phyloP scores from a whole-genome alignment of 2,329 filamentous ascomycete genomes.

The Sphaceloma murrayae region DNA sequence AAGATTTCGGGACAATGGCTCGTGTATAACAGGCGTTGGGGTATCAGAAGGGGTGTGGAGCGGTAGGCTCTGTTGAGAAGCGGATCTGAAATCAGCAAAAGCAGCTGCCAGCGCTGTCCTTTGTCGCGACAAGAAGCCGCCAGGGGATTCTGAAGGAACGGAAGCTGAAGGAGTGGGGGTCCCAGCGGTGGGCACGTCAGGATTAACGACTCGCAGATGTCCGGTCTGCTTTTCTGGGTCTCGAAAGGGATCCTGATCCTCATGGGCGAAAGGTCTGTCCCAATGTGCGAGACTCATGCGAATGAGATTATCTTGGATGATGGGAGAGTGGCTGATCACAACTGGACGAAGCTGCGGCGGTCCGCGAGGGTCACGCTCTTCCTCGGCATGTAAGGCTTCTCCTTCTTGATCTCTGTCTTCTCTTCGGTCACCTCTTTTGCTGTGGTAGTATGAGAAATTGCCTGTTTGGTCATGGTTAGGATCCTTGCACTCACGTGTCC shows the following conservation, averaged over 20 bases:
- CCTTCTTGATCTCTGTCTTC: constrained; percentile 8
- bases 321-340: constrained; percentile 9
- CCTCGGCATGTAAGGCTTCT: constrained; percentile 12
- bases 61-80: constrained; percentile 9
- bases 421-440: constrained; percentile 14
- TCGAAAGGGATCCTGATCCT: constrained; percentile 25
- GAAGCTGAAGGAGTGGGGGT: constrained; percentile 13
- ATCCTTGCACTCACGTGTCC: constrained; percentile 14
- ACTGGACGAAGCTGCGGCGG: constrained; percentile 4
- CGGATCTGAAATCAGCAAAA: constrained; percentile 2
- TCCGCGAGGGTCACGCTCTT: constrained; percentile 8
- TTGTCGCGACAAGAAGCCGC: constrained; percentile 13
- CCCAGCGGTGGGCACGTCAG: constrained; percentile 20
- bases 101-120: constrained; percentile 16
- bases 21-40: constrained; percentile 8
- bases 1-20: constrained; percentile 9
- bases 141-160: not conserved
- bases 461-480: constrained; percentile 4
- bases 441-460: constrained; percentile 1
- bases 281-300: constrained; percentile 28
- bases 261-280: constrained; percentile 26
- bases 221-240: constrained; percentile 24
- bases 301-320: constrained; percentile 28
- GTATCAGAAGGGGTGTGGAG: constrained; percentile 10
- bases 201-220: constrained; percentile 28